Evolutionary conservation across 768 basidiomycete genomes (phyloP), one percentile per base, ranked within the genome.

Genomic region (Brasilioporus rufonigricans): DNA sequence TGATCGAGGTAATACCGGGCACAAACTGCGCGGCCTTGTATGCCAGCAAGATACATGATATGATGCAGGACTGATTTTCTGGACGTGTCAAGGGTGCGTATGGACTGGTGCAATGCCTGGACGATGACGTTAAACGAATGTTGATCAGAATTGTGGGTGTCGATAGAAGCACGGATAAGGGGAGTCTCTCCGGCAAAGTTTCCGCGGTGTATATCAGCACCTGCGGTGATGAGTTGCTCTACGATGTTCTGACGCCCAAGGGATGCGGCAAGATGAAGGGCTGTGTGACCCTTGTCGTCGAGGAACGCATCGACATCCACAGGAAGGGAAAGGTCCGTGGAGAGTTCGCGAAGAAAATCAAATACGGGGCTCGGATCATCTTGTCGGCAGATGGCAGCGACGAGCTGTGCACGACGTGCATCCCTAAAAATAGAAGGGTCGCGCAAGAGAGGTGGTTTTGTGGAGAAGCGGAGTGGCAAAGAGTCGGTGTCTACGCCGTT

Each of bases 171-270:
- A 38, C 96, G 88, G 27, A 97, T 91, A 29, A 99, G 82, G 2
- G 97, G 87, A 0, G 96, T 98, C 71, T 99, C 97, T 44, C 97
- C 95, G 5, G 88, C 82, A 66, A 87, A 87, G 72, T 98, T 98
- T 2, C 97, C 97, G 9, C 93, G 83, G 62, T 93, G 83, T 16
- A 93, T 76, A 68, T 98, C 95, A 2, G 95, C 93, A 29, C 94
- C 93, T 44, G 79, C 76, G 2, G 74, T 73, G 54, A 98, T 79
- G 33, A 99, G 80, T 11, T 84, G 82, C 24, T 83, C 81, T 18
- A 91, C 81, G 32, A 81, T 83, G 24, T 79, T 75, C 46, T 83
- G 78, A 21, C 91, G 81, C 0, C 86, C 91, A 47, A 98, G 77
- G 41, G 93, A 91, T 7, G 93, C 86, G 1, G 97, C 95, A 57